Evolutionary conservation across 2,329 filamentous ascomycete genomes (phyloP), one percentile per base, ranked within the genome.

Genomic region (Ophiostoma fasciatum): DNA sequence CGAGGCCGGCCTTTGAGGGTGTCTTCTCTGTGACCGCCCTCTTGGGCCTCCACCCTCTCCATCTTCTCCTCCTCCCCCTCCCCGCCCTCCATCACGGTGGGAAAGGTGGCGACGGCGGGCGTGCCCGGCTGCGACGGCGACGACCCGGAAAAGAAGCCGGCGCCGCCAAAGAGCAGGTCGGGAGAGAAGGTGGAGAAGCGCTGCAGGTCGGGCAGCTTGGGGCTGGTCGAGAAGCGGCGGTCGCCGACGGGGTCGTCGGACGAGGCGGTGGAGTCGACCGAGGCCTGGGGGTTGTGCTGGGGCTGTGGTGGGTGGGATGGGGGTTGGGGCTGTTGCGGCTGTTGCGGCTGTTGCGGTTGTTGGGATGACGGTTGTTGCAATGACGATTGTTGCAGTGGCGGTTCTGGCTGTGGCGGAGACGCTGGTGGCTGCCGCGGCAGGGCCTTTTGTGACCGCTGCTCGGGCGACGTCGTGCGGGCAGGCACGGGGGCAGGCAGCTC

Each of bases 101-200:
- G 17, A n/a, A 33, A 35, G 1, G 26, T n/a, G 5, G 21, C 26
- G 5, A 23, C 29, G 10, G 21, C 30, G 2, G 31, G 32, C 19
- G 36, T 27, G 15, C 19, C 17, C 7, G 39, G 47, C 13, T 49
- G 36, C 6, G 44, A 38, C 15, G 48, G 48, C 27, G 53, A 30
- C 14, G 45, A 25, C 5, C 11, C 11, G 11, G 43, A 33, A 13
- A 48, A 35, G 10, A 53, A 48, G 11, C 42, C 43, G 7, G 47
- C 37, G 13, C 54, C 43, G 13, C 48, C 44, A 5, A 62, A 61
- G 42, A 76, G 74, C 29, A 77, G 59, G 39, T 74, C 70, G 28
- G 67, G 57, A 1, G 71, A 70, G 0, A 46, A 46, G 0, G 36
- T 33, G 1, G 56, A 50, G 3, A 62, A 47, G 13, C 35, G 35